phyloP scores from a whole-genome alignment of 495 filamentous ascomycete species.

The Penicillium waksmanii region DNA sequence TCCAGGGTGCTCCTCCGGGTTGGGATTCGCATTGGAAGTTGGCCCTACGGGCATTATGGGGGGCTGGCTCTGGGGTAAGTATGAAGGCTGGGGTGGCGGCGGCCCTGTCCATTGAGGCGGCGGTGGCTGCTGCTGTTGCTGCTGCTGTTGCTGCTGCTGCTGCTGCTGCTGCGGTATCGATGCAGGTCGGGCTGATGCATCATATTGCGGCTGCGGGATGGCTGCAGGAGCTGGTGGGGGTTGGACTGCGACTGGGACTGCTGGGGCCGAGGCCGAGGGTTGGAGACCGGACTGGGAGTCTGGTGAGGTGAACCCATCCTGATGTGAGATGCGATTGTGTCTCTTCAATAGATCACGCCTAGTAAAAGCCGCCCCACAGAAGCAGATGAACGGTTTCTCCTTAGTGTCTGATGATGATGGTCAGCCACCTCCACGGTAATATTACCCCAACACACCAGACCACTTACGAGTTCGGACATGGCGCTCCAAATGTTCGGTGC shows the following conservation, averaged over 20 bases:
- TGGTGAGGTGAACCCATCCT: slow-evolving; percentile 38
- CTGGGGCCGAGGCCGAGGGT: too few species aligned
- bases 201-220: slow-evolving; percentile 26
- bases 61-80: slow-evolving; percentile 31
- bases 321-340: slow-evolving; percentile 51
- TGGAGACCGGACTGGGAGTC: slow-evolving; percentile 33
- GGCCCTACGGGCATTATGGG: slow-evolving; percentile 25
- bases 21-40: slow-evolving; percentile 21
- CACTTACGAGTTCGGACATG: slow-evolving; percentile 57
- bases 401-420: slow-evolving; percentile 47
- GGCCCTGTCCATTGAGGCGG: slow-evolving; percentile 39
- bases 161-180: slow-evolving; percentile 24
- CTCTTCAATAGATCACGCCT: slow-evolving; percentile 57
- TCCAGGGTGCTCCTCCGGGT: slow-evolving; percentile 22
- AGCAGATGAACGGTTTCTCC: slow-evolving; percentile 58
- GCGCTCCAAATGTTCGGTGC: slow-evolving; percentile 56
- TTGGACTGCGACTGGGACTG: slow-evolving; percentile 4
- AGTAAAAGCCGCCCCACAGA: slow-evolving; percentile 57
- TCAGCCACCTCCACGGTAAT: slow-evolving; percentile 19
- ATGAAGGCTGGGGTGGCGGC: slow-evolving; percentile 26
- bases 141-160: slow-evolving; percentile 20
- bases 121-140: slow-evolving; percentile 3
- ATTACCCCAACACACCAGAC: slow-evolving; percentile 29
- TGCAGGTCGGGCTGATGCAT: slow-evolving; percentile 28
- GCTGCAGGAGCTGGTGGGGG: slow-evolving; percentile 24